A percentile compares a stretch with the other conserved stretches of the same genome.
Evolutionary conservation across 1,284 basidiomycete genomes (phyloP).

Genomic region (Cystobasidium sp.): DNA sequence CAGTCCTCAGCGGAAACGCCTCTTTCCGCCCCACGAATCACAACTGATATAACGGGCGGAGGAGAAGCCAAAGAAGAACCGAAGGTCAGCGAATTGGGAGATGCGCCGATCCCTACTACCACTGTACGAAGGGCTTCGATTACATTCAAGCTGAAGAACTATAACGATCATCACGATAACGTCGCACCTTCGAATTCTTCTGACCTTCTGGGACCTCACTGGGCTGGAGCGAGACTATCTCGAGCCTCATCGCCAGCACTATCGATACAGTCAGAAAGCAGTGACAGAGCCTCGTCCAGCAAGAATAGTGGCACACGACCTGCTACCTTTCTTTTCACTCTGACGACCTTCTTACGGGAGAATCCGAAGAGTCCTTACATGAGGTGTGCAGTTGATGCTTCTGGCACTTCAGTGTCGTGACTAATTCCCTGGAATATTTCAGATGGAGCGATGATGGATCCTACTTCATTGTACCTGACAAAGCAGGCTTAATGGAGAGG

Average conservation of each 20-base stretch:
- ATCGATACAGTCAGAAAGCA: constrained; percentile 6
- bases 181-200: neutral
- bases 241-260: constrained; percentile 21
- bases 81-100: neutral
- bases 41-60: neutral
- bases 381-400: constrained; percentile 6
- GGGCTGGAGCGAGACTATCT: constrained; percentile 4
- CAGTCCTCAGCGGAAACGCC: no score
- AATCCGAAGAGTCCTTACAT: constrained; percentile 53
- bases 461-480: constrained; percentile 36
- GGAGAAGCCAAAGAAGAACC: neutral
- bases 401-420: neutral
- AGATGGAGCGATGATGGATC: constrained; percentile 31
- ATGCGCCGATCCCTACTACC: neutral
- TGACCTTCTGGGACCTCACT: constrained; percentile 25
- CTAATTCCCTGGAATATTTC: constrained; percentile 41
- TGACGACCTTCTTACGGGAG: constrained; percentile 28
- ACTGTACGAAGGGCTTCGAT: constrained; percentile 13
- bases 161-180: neutral
- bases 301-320: constrained; percentile 12
- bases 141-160: constrained; percentile 25
- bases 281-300: neutral
- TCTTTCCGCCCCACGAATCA: neutral
- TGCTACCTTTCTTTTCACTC: constrained; percentile 36
- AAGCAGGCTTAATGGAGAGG: constrained; percentile 18